A percentile compares a stretch with the other conserved stretches of the same genome.
Conservation (phyloP, 225 moss, liverwort and hornwort species). For the Climacium dendroides region DNA sequence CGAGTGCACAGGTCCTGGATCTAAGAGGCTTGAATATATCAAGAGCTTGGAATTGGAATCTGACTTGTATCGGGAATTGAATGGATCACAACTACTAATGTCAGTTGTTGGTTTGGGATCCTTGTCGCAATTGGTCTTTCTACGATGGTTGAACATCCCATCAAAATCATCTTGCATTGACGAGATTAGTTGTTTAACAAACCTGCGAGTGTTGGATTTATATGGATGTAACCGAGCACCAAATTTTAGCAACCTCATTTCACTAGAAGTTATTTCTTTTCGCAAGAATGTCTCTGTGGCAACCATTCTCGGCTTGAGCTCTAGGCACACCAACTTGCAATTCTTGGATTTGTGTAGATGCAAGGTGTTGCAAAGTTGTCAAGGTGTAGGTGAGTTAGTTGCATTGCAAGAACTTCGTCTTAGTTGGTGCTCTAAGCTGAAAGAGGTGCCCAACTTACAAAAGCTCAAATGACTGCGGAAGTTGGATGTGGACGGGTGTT, state of each 20-base stretch:
- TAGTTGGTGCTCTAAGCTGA: rapidly evolving
- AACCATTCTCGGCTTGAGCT: neutral
- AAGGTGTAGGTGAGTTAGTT: neutral
- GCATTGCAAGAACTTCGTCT: neutral
- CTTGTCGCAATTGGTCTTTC: neutral
- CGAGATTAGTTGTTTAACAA: neutral
- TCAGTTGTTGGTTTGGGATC: neutral
- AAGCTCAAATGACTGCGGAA: rapidly evolving
- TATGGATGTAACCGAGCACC: neutral
- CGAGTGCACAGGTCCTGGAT: neutral
- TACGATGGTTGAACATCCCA: neutral
- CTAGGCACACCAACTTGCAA: neutral
- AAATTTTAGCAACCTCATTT: neutral
- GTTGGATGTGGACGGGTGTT: rapidly evolving
- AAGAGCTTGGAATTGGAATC: neutral
- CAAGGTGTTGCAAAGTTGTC: rapidly evolving
- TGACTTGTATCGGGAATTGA: rapidly evolving
- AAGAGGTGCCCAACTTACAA: neutral
- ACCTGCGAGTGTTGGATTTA: neutral
- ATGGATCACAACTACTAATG: neutral
- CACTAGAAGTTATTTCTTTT: neutral
- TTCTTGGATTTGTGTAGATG: rapidly evolving
- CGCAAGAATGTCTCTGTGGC: neutral
- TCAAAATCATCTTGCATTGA: neutral
- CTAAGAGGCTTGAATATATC: neutral